Evolutionary conservation across 768 basidiomycete species (phyloP).

Genomic region (Nidula microcarpa): DNA sequence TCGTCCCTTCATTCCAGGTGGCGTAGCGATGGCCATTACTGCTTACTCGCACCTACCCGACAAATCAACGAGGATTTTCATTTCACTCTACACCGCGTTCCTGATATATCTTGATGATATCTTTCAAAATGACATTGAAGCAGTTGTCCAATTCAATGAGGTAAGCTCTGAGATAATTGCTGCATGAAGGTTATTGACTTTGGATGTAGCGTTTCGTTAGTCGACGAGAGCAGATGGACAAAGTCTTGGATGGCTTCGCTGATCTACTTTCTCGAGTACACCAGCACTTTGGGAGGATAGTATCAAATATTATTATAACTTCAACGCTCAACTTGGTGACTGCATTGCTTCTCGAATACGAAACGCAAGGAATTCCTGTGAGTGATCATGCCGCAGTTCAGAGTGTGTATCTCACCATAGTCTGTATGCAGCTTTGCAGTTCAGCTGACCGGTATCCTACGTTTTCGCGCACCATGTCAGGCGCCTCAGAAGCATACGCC

Average conservation of each 20-base stretch:
- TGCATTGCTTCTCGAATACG: slow-evolving; percentile 23
- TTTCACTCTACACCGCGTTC: slow-evolving; percentile 36
- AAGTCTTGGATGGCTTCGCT: slow-evolving; percentile 28
- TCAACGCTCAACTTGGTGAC: slow-evolving; percentile 31
- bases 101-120: slow-evolving; percentile 33
- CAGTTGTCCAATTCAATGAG: slow-evolving; percentile 28
- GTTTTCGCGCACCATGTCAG: slow-evolving; percentile 24
- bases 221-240: slow-evolving; percentile 20
- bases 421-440: slow-evolving; percentile 3
- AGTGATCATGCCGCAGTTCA: neutral
- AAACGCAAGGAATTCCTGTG: slow-evolving; percentile 23
- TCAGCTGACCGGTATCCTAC: slow-evolving; percentile 13
- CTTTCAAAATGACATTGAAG: slow-evolving; percentile 14
- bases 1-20: slow-evolving; percentile 24
- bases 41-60: slow-evolving; percentile 24
- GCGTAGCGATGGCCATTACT: slow-evolving; percentile 20
- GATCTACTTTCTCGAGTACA: slow-evolving; percentile 23
- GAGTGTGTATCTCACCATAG: neutral
- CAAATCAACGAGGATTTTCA: slow-evolving; percentile 23
- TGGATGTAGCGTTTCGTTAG: slow-evolving; percentile 13
- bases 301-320: slow-evolving; percentile 29
- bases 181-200: no score
- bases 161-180: no score
- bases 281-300: slow-evolving; percentile 20
- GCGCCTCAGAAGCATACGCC: slow-evolving; percentile 27